These are phyloP conservation scores for Gnetum montanum DNA, from an alignment of 75 land plant species.

Conservation along the genomic window DNA sequence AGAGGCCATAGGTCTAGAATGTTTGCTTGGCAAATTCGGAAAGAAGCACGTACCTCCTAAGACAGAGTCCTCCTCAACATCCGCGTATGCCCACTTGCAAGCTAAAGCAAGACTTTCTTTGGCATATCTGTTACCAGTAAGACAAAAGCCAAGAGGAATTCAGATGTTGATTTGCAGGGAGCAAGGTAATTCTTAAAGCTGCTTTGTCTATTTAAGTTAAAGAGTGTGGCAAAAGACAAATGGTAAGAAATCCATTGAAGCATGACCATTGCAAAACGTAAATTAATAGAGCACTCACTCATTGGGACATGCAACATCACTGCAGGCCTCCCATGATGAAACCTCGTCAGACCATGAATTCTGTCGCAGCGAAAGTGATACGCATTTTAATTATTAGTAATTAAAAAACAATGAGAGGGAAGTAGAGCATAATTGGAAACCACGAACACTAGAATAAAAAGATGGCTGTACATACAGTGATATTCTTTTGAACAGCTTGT, in stretches of 20 bases:
- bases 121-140: conserved; percentile 32
- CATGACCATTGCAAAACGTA: not conserved
- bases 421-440: not conserved
- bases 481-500: conserved; percentile 27
- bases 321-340: not conserved
- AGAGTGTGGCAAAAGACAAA: not conserved
- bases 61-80: conserved; percentile 24
- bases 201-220: not conserved
- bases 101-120: conserved; percentile 43
- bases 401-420: not conserved
- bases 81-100: conserved; percentile 57
- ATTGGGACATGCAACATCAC: not conserved
- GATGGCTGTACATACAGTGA: conserved; percentile 24
- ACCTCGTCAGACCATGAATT: conserved; percentile 1
- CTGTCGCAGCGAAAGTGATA: not conserved
- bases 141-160: not conserved
- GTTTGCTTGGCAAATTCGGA: not conserved
- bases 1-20: not conserved
- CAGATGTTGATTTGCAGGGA: not conserved
- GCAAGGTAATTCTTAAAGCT: not conserved
- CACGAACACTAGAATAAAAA: not conserved
- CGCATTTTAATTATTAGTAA: not conserved
- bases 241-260: not conserved
- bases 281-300: not conserved
- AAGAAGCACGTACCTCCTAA: conserved; percentile 26